phyloP scores from a whole-genome alignment of 345 rosid species.

The Crucihimalaya himalaica region DNA sequence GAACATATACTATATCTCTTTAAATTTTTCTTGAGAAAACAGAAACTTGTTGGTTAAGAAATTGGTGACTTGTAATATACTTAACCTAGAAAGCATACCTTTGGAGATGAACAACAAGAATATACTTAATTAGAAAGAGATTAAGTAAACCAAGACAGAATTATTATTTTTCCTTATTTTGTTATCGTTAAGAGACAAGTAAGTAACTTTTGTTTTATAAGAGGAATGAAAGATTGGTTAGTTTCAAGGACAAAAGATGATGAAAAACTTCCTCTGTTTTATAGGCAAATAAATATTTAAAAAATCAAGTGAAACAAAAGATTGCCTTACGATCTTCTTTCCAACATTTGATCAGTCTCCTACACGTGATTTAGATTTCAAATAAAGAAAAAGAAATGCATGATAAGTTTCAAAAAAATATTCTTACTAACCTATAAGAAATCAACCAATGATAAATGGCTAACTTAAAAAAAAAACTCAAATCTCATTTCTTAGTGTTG shows the following conservation, averaged over 20 bases:
- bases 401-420: neutral
- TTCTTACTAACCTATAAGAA: neutral
- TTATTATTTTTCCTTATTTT: neutral
- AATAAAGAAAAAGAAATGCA: neutral
- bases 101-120: constrained; percentile 37
- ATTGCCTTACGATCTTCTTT: constrained; percentile 31
- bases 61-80: constrained; percentile 42
- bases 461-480: neutral
- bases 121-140: constrained; percentile 19
- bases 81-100: constrained; percentile 44
- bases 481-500: neutral
- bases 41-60: constrained; percentile 46
- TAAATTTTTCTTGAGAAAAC: neutral
- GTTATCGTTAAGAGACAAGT: constrained; percentile 38
- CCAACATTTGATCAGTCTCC: constrained; percentile 19
- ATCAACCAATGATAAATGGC: constrained; percentile 2
- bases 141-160: constrained; percentile 31
- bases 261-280: constrained; percentile 35
- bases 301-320: constrained; percentile 27
- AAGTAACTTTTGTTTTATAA: constrained; percentile 51
- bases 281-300: constrained; percentile 24
- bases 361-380: constrained; percentile 23
- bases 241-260: constrained; percentile 49
- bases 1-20: constrained; percentile 23
- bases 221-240: constrained; percentile 41